Conservation (phyloP, 345 rosid genomes). For the rapeseed (Brassica napus) region DNA sequence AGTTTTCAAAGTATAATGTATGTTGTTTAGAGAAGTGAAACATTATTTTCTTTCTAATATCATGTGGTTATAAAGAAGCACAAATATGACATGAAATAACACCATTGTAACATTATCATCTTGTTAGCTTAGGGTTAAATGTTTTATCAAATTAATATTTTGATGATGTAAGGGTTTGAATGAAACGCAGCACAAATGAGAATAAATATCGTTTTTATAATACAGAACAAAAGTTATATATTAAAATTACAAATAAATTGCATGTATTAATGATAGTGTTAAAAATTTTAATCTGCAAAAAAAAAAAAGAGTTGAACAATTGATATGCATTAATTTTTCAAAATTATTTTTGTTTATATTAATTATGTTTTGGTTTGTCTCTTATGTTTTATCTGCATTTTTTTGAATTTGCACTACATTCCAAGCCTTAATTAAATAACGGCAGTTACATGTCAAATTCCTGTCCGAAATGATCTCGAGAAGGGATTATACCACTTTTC, state of each 20-base stretch:
- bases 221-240: too few species aligned
- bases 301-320: too few species aligned
- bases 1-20: not conserved
- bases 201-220: too few species aligned
- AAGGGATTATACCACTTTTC: not conserved
- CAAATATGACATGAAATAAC: not conserved
- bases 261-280: too few species aligned
- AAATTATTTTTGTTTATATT: too few species aligned
- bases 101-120: not conserved
- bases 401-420: too few species aligned
- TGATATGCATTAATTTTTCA: too few species aligned
- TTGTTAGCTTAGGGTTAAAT: not conserved
- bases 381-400: too few species aligned
- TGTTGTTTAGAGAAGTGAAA: not conserved
- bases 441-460: not conserved
- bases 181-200: too few species aligned
- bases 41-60: not conserved
- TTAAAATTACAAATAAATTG: too few species aligned
- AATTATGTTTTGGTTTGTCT: too few species aligned
- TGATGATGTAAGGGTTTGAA: not conserved
- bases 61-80: not conserved
- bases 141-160: not conserved
- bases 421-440: not conserved
- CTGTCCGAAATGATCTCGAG: not conserved
- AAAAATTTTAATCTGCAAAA: too few species aligned